These are phyloP conservation scores for Calocera cornea DNA, from an alignment of 768 basidiomycete species.

Conservation along the genomic window DNA sequence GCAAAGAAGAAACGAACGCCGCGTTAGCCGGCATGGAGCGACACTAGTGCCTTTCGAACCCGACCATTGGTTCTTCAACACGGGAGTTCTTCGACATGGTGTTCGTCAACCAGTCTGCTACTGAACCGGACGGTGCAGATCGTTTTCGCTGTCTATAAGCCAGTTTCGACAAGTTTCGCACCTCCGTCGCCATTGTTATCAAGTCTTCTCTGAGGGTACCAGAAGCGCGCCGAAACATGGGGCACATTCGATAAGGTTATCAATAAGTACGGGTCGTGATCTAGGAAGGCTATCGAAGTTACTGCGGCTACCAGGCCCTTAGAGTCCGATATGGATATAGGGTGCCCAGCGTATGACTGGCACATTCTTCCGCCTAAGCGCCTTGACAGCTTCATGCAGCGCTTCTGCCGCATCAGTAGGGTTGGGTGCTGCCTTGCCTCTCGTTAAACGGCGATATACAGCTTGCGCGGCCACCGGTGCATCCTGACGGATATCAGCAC, in stretches of 20 bases:
- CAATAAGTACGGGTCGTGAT: not conserved
- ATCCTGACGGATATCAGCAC: not conserved
- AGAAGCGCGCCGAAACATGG: not conserved
- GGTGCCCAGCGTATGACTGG: not conserved
- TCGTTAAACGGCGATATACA: not conserved
- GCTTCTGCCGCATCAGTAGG: not conserved
- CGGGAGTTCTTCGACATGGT: no score
- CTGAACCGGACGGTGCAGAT: no score
- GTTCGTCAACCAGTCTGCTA: no score
- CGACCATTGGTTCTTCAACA: no score
- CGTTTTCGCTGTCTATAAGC: no score
- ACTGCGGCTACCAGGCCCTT: not conserved
- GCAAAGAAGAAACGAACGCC: no score
- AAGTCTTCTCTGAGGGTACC: no score
- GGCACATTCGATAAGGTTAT: not conserved
- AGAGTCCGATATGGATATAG: not conserved
- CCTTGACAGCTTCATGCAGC: not conserved
- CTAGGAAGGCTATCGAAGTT: not conserved
- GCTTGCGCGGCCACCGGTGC: not conserved
- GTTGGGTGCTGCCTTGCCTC: not conserved
- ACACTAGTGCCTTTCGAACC: no score
- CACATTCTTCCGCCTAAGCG: not conserved
- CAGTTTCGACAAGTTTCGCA: no score
- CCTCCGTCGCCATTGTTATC: no score
- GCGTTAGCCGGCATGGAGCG: no score